These are phyloP conservation scores for Cryptococcus deneoformans DNA, from an alignment of 1,284 basidiomycete species.

Conservation along the genomic window DNA sequence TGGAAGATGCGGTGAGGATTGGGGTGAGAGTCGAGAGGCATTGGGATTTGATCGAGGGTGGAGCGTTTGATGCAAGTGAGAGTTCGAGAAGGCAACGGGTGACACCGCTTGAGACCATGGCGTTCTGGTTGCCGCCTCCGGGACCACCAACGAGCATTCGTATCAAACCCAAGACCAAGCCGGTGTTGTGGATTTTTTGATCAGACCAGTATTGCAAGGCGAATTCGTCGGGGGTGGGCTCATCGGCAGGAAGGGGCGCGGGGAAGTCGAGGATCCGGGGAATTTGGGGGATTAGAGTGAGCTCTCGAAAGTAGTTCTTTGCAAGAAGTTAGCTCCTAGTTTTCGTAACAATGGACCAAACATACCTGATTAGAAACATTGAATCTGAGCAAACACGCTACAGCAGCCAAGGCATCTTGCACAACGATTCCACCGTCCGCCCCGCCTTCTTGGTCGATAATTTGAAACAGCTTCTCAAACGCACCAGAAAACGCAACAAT, in stretches of 20 bases:
- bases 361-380: conserved; percentile 92
- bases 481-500: conserved; percentile 95
- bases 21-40: conserved; percentile 76
- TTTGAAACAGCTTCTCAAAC: conserved; percentile 92
- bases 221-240: conserved; percentile 81
- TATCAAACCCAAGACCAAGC: conserved; percentile 72
- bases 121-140: conserved; percentile 64
- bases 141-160: conserved; percentile 60
- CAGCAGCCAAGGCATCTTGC: conserved; percentile 78
- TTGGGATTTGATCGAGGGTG: conserved; percentile 78
- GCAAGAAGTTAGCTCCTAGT: neutral
- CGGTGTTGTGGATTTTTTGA: conserved; percentile 78
- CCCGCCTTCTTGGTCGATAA: conserved; percentile 82
- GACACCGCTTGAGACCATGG: conserved; percentile 59
- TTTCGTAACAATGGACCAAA: neutral
- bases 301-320: conserved; percentile 96
- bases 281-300: conserved; percentile 74
- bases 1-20: conserved; percentile 50
- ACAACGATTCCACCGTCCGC: conserved; percentile 87
- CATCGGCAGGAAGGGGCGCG: conserved; percentile 60
- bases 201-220: conserved; percentile 95
- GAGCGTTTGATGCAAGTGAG: conserved; percentile 87
- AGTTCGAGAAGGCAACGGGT: conserved; percentile 83
- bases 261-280: conserved; percentile 86
- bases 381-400: conserved; percentile 82